Base-by-base conservation (phyloP, 75 land plant genomes). In the Larix kaempferi region DNA sequence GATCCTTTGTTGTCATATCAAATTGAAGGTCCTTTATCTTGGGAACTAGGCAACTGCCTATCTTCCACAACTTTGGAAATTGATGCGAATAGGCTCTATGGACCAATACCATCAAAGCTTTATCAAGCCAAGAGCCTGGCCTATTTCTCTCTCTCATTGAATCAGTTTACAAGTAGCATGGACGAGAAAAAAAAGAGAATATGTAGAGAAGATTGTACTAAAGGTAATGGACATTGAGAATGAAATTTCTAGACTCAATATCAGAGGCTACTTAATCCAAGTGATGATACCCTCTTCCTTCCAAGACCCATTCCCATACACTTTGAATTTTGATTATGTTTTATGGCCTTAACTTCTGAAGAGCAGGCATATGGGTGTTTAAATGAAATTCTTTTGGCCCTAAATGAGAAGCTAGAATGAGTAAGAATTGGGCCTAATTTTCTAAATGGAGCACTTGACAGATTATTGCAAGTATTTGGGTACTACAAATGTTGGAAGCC, bases 331-430 rank as follows among this genome's bases (percentile, higher is more conserved):
- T 64, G 74, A 71, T 39, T 17, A 10, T 19, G 11, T 44, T n/a
- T 71, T 71, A 22, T 35, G 21, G 74, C 74, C 21, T 5, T 71
- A 11, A 11, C 74, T 21, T 22, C 39, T 22, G 55, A 71, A 39
- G 55, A 71, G 2, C 44, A 44, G 44, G 25, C 6, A 0, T 56
- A 65, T 41, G 77, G 22, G 25, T 16, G 17, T 52, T 74, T 83
- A 23, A 81, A 74, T 73, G 27, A 27, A 25, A 55, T 29, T 41
- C 82, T 83, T 58, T 17, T 22, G 54, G 16, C 61, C 10, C 72
- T 83, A 15, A 83, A 79, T 65, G 84, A 83, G 27, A 80, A 64
- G 57, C 73, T 83, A 17, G 82, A 83, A 49, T 52, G 82, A 23
- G 66, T 79, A 4, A 74, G 64, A 0, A 69, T 79, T 56, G 27